Base-by-base conservation (phyloP, 192 early-diverging fungal species). In the Piromyces sp. region DNA sequence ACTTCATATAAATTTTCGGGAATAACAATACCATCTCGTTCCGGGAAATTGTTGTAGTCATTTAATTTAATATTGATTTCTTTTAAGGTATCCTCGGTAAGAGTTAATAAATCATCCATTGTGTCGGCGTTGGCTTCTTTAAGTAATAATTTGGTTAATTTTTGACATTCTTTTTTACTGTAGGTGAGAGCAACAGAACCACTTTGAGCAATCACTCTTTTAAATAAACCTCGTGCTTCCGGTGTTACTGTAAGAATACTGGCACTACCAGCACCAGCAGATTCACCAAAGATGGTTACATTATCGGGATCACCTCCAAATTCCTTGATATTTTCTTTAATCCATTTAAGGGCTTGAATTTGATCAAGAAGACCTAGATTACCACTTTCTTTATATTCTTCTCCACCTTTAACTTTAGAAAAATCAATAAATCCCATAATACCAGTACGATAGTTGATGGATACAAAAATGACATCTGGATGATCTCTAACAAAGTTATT, bases 321-420 rank as follows among this genome's bases (percentile, higher is more conserved):
- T 19, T 80, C 82, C 1, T 79, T 81, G 81, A 92, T 89, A 81
- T 92, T 87, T 79, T 91, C 79, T 40, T 89, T 30, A 6, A 92
- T 86, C 91, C 91, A 92, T 30, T 86, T 81, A 2, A 92, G 81
- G 26, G 90, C 91, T 11, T 83, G 30, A 37, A 87, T 81, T 81
- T 92, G 91, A 82, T 92, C 91, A 29, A 85, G 86, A 17, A 91
- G 19, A 29, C 88, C 90, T 81, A 81, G 83, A 85, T 92, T 90
- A 30, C 30, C 30, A 79, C 30, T 30, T 30, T 40, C 51, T 79
- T n/a, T 68, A n/a, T n/a, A 68, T 0, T 68, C 26, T n/a, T 68
- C 51, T 7, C 51, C 51, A 11, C 51, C 51, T n/a, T 68, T 9
- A 26, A 68, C 26, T 9, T 68, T 68, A 9, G 51, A 68, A 68